phyloP scores from a whole-genome alignment of 495 filamentous ascomycete genomes.

The Diplogelasinospora grovesii region DNA sequence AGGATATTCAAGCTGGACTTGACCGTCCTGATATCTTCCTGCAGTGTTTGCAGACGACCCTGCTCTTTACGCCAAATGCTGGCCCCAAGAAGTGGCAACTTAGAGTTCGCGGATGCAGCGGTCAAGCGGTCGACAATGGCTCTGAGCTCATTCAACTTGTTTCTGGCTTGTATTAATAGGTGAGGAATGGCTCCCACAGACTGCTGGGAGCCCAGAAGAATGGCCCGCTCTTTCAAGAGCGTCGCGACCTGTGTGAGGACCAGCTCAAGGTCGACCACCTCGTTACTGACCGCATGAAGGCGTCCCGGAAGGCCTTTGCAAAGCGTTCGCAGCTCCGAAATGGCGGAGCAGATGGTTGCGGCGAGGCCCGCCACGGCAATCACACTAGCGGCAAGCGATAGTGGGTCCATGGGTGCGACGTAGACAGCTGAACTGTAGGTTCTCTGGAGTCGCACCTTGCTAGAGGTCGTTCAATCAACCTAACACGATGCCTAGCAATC shows the following conservation, averaged over 20 bases:
- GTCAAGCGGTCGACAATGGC: not conserved
- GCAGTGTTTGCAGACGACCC: not conserved
- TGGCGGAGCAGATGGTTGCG: not conserved
- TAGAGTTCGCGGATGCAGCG: not conserved
- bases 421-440: too few species aligned
- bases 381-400: not conserved
- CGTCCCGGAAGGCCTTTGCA: not conserved
- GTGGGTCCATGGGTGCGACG: not conserved
- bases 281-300: not conserved
- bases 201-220: not conserved
- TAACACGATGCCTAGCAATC: too few species aligned
- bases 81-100: conserved; percentile 1
- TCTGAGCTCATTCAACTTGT: not conserved
- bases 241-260: not conserved
- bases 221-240: not conserved
- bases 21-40: conserved; percentile 1
- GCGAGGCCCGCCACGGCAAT: not conserved
- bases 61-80: not conserved
- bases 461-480: too few species aligned
- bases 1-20: conserved; percentile 1
- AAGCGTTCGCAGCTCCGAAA: not conserved
- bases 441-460: too few species aligned
- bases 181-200: not conserved
- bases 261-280: not conserved
- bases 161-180: not conserved